Percentiles rank a stretch among this genome's conserved stretches.
Conservation (phyloP, 345 rosid species). For the Melastoma malabathricum region DNA sequence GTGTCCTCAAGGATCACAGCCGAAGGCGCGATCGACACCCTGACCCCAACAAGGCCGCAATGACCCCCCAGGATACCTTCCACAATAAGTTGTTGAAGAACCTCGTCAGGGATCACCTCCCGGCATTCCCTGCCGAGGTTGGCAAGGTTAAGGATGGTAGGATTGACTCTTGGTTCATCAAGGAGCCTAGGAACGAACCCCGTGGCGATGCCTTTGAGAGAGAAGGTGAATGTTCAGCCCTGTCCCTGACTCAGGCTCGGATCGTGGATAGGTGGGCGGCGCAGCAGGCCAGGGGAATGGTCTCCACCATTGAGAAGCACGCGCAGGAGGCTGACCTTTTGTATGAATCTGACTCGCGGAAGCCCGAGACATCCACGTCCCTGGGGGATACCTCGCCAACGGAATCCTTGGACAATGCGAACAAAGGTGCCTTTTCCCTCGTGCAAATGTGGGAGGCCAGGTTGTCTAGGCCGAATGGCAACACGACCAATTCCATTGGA, state of each 20-base stretch:
- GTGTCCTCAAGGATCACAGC: slow-evolving; percentile 45
- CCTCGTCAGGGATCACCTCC: slow-evolving; percentile 48
- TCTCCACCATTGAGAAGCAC: slow-evolving; percentile 16
- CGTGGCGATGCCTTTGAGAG: background rate
- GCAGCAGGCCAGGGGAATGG: slow-evolving; percentile 27
- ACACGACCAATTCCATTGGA: slow-evolving; percentile 8
- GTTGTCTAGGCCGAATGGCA: slow-evolving; percentile 22
- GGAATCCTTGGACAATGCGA: slow-evolving; percentile 5
- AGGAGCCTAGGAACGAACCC: no score
- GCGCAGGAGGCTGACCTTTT: background rate
- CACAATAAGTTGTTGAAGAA: slow-evolving; percentile 53
- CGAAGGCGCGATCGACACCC: slow-evolving; percentile 28
- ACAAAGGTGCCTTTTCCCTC: slow-evolving; percentile 57
- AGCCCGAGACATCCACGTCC: no score
- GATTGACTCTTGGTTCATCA: no score
- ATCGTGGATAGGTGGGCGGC: slow-evolving; percentile 31
- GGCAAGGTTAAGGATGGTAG: background rate
- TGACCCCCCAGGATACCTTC: slow-evolving; percentile 26
- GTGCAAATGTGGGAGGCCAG: slow-evolving; percentile 93
- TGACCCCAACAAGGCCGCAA: slow-evolving; percentile 18
- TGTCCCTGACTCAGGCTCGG: slow-evolving; percentile 12
- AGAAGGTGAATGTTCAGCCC: slow-evolving; percentile 5
- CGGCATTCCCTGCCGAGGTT: slow-evolving; percentile 15
- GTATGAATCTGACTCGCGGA: no score
- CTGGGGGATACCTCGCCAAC: background rate